Base-by-base conservation (phyloP, 345 rosid genomes). In the Eucalyptus sp. region DNA sequence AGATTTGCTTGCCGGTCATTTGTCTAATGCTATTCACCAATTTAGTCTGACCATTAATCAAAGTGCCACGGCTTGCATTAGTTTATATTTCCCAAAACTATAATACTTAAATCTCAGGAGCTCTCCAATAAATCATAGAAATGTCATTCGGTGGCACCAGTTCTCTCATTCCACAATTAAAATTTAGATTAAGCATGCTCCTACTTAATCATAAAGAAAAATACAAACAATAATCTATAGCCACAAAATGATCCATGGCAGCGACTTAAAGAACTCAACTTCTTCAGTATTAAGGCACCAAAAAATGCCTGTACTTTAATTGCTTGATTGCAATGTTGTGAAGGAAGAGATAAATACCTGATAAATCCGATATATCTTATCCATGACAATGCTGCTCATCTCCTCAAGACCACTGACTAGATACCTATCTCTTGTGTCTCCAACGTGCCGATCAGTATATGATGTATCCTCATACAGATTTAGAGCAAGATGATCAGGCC, bases 401-500 rank as follows among this genome's bases (percentile, higher is more conserved):
- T 98, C 98, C 89, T 98, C 98, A 46, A 90, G 90, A 89, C 95
- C 90, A 52, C 90, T 92, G 43, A 98, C 98, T 83, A 92, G 93
- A 91, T 93, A 93, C 46, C 94, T 93, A 18, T 93, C 91, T 87
- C 95, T 97, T 80, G 93, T 91, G 90, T 96, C 99, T 62, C 94
- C 97, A 68, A 97, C 98, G 18, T 66, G 86, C 37, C 99, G 98
- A n/a, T 98, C 99, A 10, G 98, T 98, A 81, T 87, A 91, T 1
- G 96, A 87, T 14, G 96, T 91, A 91, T 86, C 90, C 94, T 97
- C 99, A 76, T 87, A 92, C 89, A 95, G 87, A 88, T 95, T 95
- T 64, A 98, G 93, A 2, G 94, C 96, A 54, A 98, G 98, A 68
- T 31, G 93, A 90, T 95, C 99, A 20, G 99, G 98, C 90, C 99